Percentiles rank a stretch among this genome's conserved stretches.
These are phyloP conservation scores for Leucosporidium yakuticum DNA, from an alignment of 768 basidiomycete species.

Conservation along the genomic window DNA sequence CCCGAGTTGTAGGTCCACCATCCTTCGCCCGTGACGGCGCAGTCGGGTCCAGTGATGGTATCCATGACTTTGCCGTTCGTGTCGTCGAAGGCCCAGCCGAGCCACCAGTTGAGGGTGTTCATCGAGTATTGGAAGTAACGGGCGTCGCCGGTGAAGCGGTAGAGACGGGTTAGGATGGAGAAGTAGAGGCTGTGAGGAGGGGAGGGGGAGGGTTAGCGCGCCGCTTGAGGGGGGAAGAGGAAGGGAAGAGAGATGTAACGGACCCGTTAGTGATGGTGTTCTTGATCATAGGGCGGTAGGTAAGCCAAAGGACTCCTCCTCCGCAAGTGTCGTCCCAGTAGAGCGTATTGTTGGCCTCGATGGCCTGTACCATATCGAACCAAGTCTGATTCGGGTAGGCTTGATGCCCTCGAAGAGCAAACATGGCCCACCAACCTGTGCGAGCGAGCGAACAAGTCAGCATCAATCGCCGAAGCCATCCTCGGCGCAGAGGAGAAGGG, in stretches of 20 bases:
- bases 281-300: constrained; percentile 13
- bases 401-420: constrained; percentile 15
- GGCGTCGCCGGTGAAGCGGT: constrained; percentile 15
- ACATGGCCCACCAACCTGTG: constrained; percentile 26
- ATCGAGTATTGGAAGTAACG: constrained; percentile 8
- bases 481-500: background rate
- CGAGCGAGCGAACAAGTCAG: background rate
- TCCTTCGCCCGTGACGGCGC: background rate
- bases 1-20: constrained; percentile 25
- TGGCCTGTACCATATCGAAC: constrained; percentile 8
- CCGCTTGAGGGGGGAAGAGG: background rate
- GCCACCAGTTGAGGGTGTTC: constrained; percentile 29
- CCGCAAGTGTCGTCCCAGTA: constrained; percentile 23
- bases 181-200: constrained; percentile 15
- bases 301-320: constrained; percentile 20
- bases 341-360: constrained; percentile 15
- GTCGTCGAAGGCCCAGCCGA: constrained; percentile 13
- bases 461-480: background rate
- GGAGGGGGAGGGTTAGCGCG: no score
- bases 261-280: constrained; percentile 27
- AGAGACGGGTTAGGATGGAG: constrained; percentile 14
- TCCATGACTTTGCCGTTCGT: constrained; percentile 13
- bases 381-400: constrained; percentile 22
- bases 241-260: background rate
- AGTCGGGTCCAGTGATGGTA: constrained; percentile 8